phyloP scores from a whole-genome alignment of 2,329 filamentous ascomycete species.

The Stylonectria norvegica region DNA sequence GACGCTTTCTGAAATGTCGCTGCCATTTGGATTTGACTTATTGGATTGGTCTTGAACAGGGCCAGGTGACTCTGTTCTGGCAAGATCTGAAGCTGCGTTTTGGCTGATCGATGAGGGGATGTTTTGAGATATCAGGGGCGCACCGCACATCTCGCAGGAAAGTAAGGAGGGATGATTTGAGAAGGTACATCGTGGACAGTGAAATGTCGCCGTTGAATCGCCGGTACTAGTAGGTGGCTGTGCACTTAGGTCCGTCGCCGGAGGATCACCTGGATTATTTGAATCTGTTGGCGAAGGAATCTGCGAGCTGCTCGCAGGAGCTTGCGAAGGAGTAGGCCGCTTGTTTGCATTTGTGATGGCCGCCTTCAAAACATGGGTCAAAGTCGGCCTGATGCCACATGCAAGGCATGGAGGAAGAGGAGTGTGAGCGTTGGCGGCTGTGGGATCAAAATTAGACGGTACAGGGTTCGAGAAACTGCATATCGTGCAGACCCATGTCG shows the following conservation, averaged over 20 bases:
- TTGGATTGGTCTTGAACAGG: conserved; percentile 52
- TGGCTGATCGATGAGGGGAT: conserved; percentile 33
- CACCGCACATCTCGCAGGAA: conserved; percentile 88
- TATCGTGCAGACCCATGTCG: conserved; percentile 94
- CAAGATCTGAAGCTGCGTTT: conserved; percentile 34
- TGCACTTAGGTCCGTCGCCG: conserved; percentile 1
- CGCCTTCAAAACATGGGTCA: conserved; percentile 81
- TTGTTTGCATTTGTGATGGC: conserved; percentile 72
- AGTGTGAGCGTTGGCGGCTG: conserved; percentile 73
- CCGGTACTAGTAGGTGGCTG: conserved; percentile 4
- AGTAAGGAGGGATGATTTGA: conserved; percentile 83
- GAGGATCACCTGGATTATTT: conserved; percentile 5
- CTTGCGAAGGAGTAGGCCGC: conserved; percentile 32
- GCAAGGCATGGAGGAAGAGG: conserved; percentile 82
- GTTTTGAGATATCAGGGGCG: conserved; percentile 60
- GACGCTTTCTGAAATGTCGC: conserved; percentile 68
- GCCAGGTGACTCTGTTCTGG: conserved; percentile 72
- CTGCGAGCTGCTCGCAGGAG: conserved; percentile 16
- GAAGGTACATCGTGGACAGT: conserved; percentile 89
- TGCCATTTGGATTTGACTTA: conserved; percentile 30
- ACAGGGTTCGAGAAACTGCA: conserved; percentile 93
- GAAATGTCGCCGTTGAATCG: conserved; percentile 41
- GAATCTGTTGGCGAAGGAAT: conserved; percentile 27
- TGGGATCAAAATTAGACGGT: conserved; percentile 88
- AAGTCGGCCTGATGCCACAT: conserved; percentile 88